Evolutionary conservation across 2,329 filamentous ascomycete genomes (phyloP), one percentile per base, ranked within the genome.

Genomic region (Fusarium annulatum): DNA sequence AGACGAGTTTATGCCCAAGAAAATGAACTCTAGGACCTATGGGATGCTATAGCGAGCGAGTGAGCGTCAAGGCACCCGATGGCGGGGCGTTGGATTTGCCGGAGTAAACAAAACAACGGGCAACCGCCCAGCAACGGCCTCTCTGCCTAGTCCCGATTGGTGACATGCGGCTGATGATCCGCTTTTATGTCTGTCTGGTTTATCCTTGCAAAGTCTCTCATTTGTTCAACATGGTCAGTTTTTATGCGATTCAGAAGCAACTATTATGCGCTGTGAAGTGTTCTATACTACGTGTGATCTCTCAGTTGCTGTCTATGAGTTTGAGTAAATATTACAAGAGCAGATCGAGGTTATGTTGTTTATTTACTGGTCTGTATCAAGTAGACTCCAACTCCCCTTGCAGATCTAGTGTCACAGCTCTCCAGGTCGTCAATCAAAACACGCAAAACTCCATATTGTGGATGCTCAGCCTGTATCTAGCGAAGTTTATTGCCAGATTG

Each of bases 101-200:
- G 65, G 72, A 77, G 79, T 81, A 81, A 81, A 81, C 79, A 81
- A 81, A 81, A 79, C 79, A 77, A 73, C 66, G 71, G 71, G 71
- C 76, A 79, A 79, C 79, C 67, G 73, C 80, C 77, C 74, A 80
- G 80, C 80, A 81, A 81, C 80, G 77, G 70, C 30, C 28, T 30
- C 21, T 18, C 30, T 46, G 39, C n/a, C 52, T 70, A 65, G 45
- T 45, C 42, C 64, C 64, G 46, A 80, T 81, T 81, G 75, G 79
- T 53, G 46, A 41, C 19, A 11, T n/a, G 46, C 26, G 26, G 30
- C 58, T 33, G 14, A 15, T 10, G 57, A 4, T 30, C 76, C 76
- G 34, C 68, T 67, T 73, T 77, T 63, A 33, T 67, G 38, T 43
- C 45, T 57, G 23, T 43, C 45, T 59, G 42, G 63, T 69, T 73